Conservation (phyloP, 1,284 basidiomycete genomes). For the Puccinia brachypodii region DNA sequence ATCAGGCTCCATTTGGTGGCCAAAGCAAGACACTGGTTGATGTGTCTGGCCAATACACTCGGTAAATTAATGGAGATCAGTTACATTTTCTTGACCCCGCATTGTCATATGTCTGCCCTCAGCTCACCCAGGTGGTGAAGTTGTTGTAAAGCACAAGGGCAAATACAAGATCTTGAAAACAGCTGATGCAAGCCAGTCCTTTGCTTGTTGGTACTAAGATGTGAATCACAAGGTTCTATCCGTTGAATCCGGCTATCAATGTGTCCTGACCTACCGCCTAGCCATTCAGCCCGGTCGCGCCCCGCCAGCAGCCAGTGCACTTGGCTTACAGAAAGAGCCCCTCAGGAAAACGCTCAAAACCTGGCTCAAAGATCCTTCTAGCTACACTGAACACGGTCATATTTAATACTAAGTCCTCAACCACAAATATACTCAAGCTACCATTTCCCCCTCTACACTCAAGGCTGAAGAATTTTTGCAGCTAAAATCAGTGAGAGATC, state of each 20-base stretch:
- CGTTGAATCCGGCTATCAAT: slow-evolving; percentile 45
- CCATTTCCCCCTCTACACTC: not conserved
- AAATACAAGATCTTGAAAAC: not conserved
- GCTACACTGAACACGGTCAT: not conserved
- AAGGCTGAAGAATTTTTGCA: no score
- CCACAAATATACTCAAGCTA: not conserved
- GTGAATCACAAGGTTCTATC: slow-evolving; percentile 49
- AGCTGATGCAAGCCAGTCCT: not conserved
- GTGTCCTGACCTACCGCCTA: slow-evolving; percentile 46
- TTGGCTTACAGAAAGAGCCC: not conserved
- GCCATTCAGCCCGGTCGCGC: not conserved
- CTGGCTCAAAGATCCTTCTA: not conserved
- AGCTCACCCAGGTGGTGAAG: slow-evolving; percentile 46
- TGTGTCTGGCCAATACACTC: not conserved
- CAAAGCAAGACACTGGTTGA: not conserved
- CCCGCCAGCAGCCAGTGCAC: not conserved
- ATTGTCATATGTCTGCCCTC: slow-evolving; percentile 44
- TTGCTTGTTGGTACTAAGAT: slow-evolving; percentile 49
- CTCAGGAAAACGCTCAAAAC: not conserved
- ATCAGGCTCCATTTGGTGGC: slow-evolving; percentile 5
- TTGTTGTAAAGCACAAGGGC: slow-evolving; percentile 1
- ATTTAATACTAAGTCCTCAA: not conserved
- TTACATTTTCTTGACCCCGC: slow-evolving; percentile 3
- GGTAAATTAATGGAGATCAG: slow-evolving; percentile 5
- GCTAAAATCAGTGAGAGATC: no score